Percentiles rank a stretch among this genome's conserved stretches.
phyloP scores from a whole-genome alignment of 805 yeast genomes.

The Spathaspora sp. region DNA sequence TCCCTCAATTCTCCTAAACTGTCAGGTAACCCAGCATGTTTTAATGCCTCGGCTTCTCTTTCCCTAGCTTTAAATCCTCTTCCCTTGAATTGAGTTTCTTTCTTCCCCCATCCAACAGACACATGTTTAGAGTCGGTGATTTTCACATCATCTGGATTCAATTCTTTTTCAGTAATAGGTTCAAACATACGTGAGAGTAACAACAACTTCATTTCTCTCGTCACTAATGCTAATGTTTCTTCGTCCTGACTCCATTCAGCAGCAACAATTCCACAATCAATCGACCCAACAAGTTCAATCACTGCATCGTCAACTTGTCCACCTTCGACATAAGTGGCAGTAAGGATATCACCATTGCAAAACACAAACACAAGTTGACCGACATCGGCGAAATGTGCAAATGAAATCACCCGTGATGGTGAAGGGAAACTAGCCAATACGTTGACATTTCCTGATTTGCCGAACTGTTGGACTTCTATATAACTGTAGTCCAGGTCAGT shows the following conservation, averaged over 20 bases:
- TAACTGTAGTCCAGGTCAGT: conserved; percentile 49
- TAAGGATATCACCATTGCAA: conserved; percentile 70
- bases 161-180: conserved; percentile 62
- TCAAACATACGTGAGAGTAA: conserved; percentile 76
- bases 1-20: conserved; percentile 67
- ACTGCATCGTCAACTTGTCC: conserved; percentile 43
- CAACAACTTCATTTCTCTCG: conserved; percentile 57
- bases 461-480: conserved; percentile 74
- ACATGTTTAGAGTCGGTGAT: conserved; percentile 71
- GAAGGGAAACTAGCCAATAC: conserved; percentile 61
- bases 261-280: conserved; percentile 69
- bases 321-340: conserved; percentile 53
- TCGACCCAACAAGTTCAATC: conserved; percentile 75
- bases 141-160: conserved; percentile 59
- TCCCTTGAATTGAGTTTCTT: conserved; percentile 95
- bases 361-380: conserved; percentile 64
- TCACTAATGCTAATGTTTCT: conserved; percentile 71
- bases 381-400: conserved; percentile 69
- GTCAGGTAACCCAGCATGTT: conserved; percentile 63
- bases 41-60: conserved; percentile 55
- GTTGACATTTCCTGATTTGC: conserved; percentile 57
- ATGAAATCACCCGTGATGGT: conserved; percentile 42
- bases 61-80: conserved; percentile 81
- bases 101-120: conserved; percentile 97
- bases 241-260: conserved; percentile 92